A percentile compares a stretch with the other conserved stretches of the same genome.
Evolutionary conservation across 495 filamentous ascomycete species (phyloP).

Genomic region (Neurospora sublineolata): DNA sequence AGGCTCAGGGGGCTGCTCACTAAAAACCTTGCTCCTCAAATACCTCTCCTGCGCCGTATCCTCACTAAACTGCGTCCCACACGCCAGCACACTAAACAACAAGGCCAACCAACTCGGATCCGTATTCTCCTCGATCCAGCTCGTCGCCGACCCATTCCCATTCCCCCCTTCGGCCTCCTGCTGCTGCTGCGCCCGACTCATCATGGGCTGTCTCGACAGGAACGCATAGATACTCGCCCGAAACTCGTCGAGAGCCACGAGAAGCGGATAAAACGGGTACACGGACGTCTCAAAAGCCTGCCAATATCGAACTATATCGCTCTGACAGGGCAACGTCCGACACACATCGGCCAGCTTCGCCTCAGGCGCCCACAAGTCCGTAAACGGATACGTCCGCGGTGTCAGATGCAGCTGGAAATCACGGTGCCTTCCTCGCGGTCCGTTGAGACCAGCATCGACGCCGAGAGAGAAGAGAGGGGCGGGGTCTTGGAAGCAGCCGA

Average conservation of each 20-base stretch:
- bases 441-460: not conserved
- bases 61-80: not conserved
- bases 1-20: not conserved
- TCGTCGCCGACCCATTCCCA: not conserved
- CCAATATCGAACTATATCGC: slow-evolving; percentile 1
- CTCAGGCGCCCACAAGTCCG: not conserved
- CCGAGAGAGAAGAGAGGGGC: not conserved
- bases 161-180: not conserved
- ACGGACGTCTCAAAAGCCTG: slow-evolving; percentile 1
- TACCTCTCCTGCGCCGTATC: not conserved
- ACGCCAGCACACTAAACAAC: not conserved
- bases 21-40: not conserved
- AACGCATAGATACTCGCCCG: not conserved
- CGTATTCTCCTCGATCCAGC: not conserved
- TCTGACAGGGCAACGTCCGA: not conserved
- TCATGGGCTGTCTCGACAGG: not conserved
- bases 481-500: not conserved
- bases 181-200: not conserved
- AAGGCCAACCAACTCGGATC: not conserved
- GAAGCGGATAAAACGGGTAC: not conserved
- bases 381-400: not conserved
- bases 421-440: not conserved
- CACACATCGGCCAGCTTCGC: not conserved
- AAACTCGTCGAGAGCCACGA: not conserved
- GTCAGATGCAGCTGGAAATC: not conserved